Percentiles rank a stretch among this genome's conserved stretches.
Evolutionary conservation across 1,139 yeast species (phyloP).

Genomic region (Wickerhamomyces sp.): DNA sequence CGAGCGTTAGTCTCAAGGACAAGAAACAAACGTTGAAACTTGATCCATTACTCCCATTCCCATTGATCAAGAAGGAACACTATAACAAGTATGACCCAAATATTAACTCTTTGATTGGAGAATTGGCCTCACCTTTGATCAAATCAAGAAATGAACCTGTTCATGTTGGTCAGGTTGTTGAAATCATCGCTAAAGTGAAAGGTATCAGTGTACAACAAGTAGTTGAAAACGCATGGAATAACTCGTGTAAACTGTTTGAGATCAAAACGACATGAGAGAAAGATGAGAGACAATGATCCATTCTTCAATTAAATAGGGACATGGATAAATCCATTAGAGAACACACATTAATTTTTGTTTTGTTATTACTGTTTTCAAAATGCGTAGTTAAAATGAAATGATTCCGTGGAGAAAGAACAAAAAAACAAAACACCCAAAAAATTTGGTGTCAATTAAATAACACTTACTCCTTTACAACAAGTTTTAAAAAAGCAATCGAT

Average conservation of each 20-base stretch:
- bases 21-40: constrained; percentile 19
- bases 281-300: too few species aligned
- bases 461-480: too few species aligned
- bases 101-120: constrained; percentile 24
- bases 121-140: constrained; percentile 49
- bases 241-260: constrained; percentile 54
- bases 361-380: too few species aligned
- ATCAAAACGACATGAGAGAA: too few species aligned
- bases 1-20: constrained; percentile 11
- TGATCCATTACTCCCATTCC: constrained; percentile 53
- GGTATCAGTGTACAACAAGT: constrained; percentile 46
- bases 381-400: too few species aligned
- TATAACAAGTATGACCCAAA: constrained; percentile 28
- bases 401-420: too few species aligned
- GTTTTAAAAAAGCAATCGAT: too few species aligned
- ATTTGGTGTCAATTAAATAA: too few species aligned
- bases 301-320: too few species aligned
- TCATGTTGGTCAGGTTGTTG: constrained; percentile 73
- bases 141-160: constrained; percentile 93
- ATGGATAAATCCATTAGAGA: too few species aligned
- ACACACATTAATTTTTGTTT: too few species aligned
- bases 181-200: constrained; percentile 60
- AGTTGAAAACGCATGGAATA: constrained; percentile 58
- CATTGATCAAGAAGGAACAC: constrained; percentile 61
- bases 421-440: too few species aligned